These are phyloP conservation scores for Oropetium thomaeum DNA, from an alignment of 176 grass and related monocot species.

Conservation along the genomic window DNA sequence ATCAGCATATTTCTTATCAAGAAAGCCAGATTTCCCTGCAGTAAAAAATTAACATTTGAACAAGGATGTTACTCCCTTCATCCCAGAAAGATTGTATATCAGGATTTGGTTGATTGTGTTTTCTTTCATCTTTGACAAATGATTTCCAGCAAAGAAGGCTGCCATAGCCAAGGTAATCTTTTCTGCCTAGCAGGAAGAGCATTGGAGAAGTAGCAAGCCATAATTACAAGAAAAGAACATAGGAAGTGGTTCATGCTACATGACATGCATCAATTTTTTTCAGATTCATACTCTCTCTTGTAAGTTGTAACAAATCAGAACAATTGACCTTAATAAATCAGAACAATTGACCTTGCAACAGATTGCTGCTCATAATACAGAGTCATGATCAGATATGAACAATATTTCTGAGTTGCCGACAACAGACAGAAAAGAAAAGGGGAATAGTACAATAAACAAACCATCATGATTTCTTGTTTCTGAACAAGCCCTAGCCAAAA, in stretches of 20 bases:
- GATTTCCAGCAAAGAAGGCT: neutral
- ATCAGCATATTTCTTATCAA: too few species aligned
- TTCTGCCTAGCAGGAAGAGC: neutral
- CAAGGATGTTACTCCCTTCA: too few species aligned
- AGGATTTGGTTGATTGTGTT: too few species aligned
- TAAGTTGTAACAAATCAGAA: neutral
- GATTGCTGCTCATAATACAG: neutral
- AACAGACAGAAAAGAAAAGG: neutral
- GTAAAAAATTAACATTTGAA: too few species aligned
- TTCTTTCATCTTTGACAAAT: too few species aligned
- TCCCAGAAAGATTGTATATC: too few species aligned
- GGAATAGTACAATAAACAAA: too few species aligned
- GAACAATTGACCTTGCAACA: neutral
- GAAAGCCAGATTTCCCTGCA: too few species aligned
- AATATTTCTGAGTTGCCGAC: too few species aligned
- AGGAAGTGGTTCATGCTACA: neutral
- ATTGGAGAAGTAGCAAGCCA: neutral
- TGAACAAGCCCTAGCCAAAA: neutral
- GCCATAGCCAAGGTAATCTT: neutral
- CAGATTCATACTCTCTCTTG: neutral
- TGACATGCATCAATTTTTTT: neutral
- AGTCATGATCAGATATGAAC: neutral
- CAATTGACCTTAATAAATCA: neutral
- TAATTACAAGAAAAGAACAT: neutral
- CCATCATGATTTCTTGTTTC: neutral